Base-by-base conservation (phyloP, 2,329 filamentous ascomycete genomes). In the Escovopsis sp. region DNA sequence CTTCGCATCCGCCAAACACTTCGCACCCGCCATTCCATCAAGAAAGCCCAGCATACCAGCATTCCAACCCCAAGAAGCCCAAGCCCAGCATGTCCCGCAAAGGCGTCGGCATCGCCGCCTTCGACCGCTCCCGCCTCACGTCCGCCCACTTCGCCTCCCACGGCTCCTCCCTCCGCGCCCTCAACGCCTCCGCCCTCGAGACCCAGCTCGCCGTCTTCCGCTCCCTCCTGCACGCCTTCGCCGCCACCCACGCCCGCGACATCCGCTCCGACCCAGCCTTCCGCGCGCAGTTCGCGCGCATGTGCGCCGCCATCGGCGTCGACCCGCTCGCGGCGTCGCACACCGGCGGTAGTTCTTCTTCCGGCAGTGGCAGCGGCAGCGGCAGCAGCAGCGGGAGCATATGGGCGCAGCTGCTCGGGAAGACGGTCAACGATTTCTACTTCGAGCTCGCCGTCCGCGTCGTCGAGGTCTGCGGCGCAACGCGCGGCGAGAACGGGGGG, bases 161-260 rank as follows among this genome's bases (percentile, higher is more conserved):
- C 69, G 91, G 91, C 57, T 84, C 79, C 47, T 80, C 75, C 39
- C 79, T 98, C n/a, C 85, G 88, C 48, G 82, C 75, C 44, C 79
- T 78, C 52, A 89, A 96, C 63, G 78, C 86, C 38, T 76, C 80
- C 50, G 89, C 88, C 14, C 79, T 98, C 51, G 81, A 86, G 54
- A 94, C 87, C 32, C 91, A 98, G 59, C 81, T 98, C 47, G 81
- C 87, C 50, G 88, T 96, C 55, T 98, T 98, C 71, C 87, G 94
- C 56, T 91, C 86, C 14, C 74, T 95, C 10, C 77, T 98, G 6
- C 87, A 95, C 65, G 87, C 93, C 62, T 98, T 98, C 63, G 86
- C 88, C 36, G 74, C 89, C 55, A 94, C 89, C 39, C 91, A 98
- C 70, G 84, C 83, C 51, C 87, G 88, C 57, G 91, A 94, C 54